A percentile compares a stretch with the other conserved stretches of the same genome.
phyloP scores from a whole-genome alignment of 179 eudicot species.

The Silene vulgaris region DNA sequence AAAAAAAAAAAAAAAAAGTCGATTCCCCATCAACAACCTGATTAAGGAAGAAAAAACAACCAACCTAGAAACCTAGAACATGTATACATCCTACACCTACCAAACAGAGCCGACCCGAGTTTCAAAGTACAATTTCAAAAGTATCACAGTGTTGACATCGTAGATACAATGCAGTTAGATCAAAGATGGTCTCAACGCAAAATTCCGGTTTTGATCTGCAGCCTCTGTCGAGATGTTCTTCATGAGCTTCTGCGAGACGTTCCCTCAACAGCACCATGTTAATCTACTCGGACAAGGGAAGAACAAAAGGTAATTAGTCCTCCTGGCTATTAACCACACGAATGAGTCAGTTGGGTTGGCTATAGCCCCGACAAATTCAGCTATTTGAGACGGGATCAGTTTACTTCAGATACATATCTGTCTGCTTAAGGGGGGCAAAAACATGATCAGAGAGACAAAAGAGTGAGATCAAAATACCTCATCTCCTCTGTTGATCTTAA shows the following conservation, averaged over 20 bases:
- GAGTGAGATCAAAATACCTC: conserved; percentile 43
- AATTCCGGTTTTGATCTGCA: conserved; percentile 73
- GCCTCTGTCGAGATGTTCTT: conserved; percentile 77
- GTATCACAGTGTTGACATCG: conserved; percentile 60
- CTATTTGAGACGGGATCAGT: background rate
- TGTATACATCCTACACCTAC: too few species aligned
- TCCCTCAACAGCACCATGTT: conserved; percentile 46
- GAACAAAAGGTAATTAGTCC: background rate
- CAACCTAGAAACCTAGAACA: too few species aligned
- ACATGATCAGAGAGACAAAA: background rate
- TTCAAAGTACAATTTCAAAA: conserved; percentile 68
- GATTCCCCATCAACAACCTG: too few species aligned
- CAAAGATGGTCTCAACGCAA: conserved; percentile 51
- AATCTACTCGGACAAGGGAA: conserved; percentile 35
- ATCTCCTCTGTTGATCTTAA: conserved; percentile 52
- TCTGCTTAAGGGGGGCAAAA: background rate
- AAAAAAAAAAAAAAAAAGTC: too few species aligned
- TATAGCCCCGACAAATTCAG: too few species aligned
- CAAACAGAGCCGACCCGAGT: background rate
- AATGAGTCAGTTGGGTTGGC: background rate
- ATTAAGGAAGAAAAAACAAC: too few species aligned
- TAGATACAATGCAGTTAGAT: conserved; percentile 70
- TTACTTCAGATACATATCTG: too few species aligned
- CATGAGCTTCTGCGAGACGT: conserved; percentile 72
- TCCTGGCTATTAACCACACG: background rate